A percentile compares a stretch with the other conserved stretches of the same genome.
Evolutionary conservation across 139 green algal species (phyloP).

Genomic region (Chlamydomonas incerta): DNA sequence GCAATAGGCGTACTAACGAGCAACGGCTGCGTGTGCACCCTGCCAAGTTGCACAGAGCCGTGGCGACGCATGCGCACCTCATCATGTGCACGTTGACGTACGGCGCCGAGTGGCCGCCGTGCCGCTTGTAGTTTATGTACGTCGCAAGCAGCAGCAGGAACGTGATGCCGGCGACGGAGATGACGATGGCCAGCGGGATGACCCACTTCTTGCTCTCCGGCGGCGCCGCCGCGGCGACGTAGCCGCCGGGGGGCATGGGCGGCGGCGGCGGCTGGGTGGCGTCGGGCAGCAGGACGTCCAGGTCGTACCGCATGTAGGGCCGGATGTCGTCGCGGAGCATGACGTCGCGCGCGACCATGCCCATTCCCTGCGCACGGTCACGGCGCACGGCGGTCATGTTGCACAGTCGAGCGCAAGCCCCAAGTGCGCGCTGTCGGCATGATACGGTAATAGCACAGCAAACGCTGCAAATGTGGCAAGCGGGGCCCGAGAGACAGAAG

Average conservation of each 20-base stretch:
- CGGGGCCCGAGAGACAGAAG: no score
- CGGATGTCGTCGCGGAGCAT: background rate
- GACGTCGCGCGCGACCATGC: background rate
- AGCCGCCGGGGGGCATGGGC: background rate
- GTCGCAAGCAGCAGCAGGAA: background rate
- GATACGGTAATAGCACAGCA: no score
- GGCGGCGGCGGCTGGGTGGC: background rate
- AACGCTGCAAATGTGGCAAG: no score
- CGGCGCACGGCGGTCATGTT: no score
- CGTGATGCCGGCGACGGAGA: background rate
- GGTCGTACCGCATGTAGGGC: constrained; percentile 23
- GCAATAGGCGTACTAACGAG: no score
- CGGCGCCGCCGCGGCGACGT: background rate
- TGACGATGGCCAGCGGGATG: background rate
- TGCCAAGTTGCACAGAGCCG: no score
- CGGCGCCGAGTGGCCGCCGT: background rate
- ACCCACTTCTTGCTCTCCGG: constrained; percentile 7
- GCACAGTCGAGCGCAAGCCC: no score
- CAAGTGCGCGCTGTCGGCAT: no score
- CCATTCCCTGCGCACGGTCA: constrained; percentile 17
- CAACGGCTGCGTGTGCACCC: no score
- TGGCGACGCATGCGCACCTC: no score
- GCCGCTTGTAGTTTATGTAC: background rate
- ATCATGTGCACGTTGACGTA: constrained; percentile 30
- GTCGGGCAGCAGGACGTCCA: constrained; percentile 18